Conservation (phyloP, 169 alveolate species). For the Perkinsus olseni region DNA sequence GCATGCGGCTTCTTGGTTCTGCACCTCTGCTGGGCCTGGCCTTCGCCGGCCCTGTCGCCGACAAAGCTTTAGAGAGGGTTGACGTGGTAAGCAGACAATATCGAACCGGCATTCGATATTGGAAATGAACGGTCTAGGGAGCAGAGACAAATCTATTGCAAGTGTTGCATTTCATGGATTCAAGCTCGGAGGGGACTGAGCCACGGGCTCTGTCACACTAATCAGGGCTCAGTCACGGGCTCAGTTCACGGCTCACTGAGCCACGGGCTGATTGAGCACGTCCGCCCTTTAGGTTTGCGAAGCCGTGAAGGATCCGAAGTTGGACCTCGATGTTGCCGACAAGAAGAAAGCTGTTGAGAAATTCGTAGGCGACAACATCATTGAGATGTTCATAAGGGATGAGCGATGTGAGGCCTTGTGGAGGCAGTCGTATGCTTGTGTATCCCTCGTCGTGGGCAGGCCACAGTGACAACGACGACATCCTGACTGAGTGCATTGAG, state of each 20-base stretch:
- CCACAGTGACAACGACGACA: neutral
- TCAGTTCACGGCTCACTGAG: too few relatives aligned
- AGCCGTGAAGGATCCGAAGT: neutral
- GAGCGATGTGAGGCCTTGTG: neutral
- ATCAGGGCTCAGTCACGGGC: too few relatives aligned
- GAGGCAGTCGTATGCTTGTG: neutral
- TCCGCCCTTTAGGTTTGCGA: neutral
- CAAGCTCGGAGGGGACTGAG: too few relatives aligned
- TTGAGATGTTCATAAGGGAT: neutral
- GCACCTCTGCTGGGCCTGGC: neutral
- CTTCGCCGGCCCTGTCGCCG: neutral
- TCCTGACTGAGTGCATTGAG: neutral
- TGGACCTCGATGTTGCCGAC: neutral
- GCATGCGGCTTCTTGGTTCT: neutral
- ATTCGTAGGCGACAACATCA: neutral
- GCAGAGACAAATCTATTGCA: too few relatives aligned
- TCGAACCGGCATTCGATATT: neutral
- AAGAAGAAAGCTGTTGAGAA: neutral
- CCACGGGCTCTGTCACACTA: too few relatives aligned
- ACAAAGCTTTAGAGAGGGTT: neutral
- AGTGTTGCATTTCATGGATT: too few relatives aligned
- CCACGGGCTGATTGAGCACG: too few relatives aligned
- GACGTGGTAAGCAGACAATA: neutral
- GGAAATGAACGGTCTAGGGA: too few relatives aligned
- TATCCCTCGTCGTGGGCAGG: neutral